Conservation (phyloP, 108 stramenopile genomes). For the Parietichytrium sp. region DNA sequence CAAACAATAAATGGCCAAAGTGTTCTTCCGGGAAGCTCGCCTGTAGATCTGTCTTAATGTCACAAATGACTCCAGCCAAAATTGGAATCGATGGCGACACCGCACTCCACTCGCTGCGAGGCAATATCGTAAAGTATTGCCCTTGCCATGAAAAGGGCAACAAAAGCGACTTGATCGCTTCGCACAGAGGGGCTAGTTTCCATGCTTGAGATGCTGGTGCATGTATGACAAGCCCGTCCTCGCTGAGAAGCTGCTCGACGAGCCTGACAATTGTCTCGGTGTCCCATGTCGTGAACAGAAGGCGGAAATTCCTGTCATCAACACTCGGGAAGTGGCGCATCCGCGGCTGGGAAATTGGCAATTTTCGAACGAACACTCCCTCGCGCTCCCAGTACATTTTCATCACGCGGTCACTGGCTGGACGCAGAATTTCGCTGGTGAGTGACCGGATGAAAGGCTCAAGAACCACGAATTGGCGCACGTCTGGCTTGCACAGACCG, state of each 20-base stretch:
- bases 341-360: background rate
- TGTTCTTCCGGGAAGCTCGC: background rate
- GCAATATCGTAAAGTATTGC: background rate
- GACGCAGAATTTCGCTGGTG: background rate
- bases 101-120: constrained; percentile 5
- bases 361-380: background rate
- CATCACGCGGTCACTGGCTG: background rate
- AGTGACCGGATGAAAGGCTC: constrained; percentile 19
- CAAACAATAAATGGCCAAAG: no score
- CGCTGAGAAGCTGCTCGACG: background rate
- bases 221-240: background rate
- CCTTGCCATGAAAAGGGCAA: constrained; percentile 14
- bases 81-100: background rate
- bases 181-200: background rate
- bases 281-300: background rate
- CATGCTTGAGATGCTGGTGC: background rate
- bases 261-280: background rate
- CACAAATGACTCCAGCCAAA: background rate
- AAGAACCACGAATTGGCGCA: background rate
- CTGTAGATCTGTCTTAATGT: background rate
- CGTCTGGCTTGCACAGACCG: constrained; percentile 17
- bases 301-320: background rate
- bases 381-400: background rate
- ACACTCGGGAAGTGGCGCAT: constrained; percentile 13
- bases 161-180: background rate